Base-by-base conservation (phyloP, 192 early-diverging fungal species). In the Phycomyces nitens region DNA sequence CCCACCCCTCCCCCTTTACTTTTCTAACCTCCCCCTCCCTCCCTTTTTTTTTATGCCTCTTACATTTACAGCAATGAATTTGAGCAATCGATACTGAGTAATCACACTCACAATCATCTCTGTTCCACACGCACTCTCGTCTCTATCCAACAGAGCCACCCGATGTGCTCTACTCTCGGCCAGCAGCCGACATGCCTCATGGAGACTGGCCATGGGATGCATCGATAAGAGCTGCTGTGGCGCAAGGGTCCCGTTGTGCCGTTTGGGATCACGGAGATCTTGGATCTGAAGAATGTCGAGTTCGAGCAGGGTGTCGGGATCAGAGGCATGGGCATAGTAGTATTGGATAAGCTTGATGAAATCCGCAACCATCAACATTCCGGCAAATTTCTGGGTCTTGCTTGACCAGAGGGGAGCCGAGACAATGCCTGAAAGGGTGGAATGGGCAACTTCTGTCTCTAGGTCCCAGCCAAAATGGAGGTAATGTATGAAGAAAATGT, bases 331-430 rank as follows among this genome's bases (percentile, higher is more conserved):
- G 34, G 80, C 80, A 71, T 95, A 94, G 74, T 95, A 94, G 76
- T 92, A 91, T 68, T 91, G 85, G 21, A 98, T 92, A 66, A 98
- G 76, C 70, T 94, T 88, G 43, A 98, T 91, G 70, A 98, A 91
- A 68, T 98, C 96, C 1, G 93, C 91, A 2, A 94, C 94, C 18
- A 93, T 96, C 72, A 97, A 78, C 92, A 97, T 94, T 55, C 96
- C 96, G 0, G 88, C 87, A 68, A 92, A 96, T 72, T 83, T 80
- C 56, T 91, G 87, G 3, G 80, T 79, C 2, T 70, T 65, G 5
- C 91, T 88, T 65, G 94, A 89, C 89, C 92, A 98, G 53, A 98
- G 79, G 38, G 94, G 93, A 18, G 94, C 94, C 12, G 92, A 94
- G 60, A 95, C 93, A 59, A 96, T 84, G 18, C 90, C 91, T 93